Percentiles rank a stretch among this genome's conserved stretches.
Evolutionary conservation across 306 rosid genomes (phyloP).

Genomic region (Heteromeles arbutifolia): DNA sequence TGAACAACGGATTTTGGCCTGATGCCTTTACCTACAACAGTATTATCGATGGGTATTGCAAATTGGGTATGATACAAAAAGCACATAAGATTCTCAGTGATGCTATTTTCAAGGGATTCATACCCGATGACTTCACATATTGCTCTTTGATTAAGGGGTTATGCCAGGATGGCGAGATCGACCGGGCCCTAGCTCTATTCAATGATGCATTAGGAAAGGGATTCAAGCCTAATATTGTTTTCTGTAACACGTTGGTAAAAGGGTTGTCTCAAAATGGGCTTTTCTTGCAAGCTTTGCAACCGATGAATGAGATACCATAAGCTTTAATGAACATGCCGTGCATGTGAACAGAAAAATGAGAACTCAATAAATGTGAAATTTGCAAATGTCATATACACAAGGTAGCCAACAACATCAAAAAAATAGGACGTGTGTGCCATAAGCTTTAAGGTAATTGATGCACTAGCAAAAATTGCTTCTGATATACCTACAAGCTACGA

Average conservation of each 20-base stretch:
- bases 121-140: conserved; percentile 76
- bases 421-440: too few species aligned
- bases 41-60: conserved; percentile 76
- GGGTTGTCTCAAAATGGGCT: conserved; percentile 73
- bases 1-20: conserved; percentile 69
- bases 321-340: too few species aligned
- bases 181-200: conserved; percentile 61
- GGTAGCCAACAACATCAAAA: background rate
- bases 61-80: conserved; percentile 56
- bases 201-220: conserved; percentile 60
- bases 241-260: conserved; percentile 67
- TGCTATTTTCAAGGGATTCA: conserved; percentile 75
- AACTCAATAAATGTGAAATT: background rate
- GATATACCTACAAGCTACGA: background rate
- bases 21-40: conserved; percentile 74
- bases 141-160: conserved; percentile 75
- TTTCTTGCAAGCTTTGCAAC: conserved; percentile 73
- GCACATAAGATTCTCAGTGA: conserved; percentile 65
- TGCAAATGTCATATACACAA: background rate
- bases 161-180: conserved; percentile 56
- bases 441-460: background rate
- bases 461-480: background rate
- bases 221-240: conserved; percentile 54
- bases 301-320: conserved; percentile 79
- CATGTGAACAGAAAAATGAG: background rate